Evolutionary conservation across 805 yeast genomes (phyloP), one percentile per base, ranked within the genome.

Genomic region (Torulaspora gathmanii): DNA sequence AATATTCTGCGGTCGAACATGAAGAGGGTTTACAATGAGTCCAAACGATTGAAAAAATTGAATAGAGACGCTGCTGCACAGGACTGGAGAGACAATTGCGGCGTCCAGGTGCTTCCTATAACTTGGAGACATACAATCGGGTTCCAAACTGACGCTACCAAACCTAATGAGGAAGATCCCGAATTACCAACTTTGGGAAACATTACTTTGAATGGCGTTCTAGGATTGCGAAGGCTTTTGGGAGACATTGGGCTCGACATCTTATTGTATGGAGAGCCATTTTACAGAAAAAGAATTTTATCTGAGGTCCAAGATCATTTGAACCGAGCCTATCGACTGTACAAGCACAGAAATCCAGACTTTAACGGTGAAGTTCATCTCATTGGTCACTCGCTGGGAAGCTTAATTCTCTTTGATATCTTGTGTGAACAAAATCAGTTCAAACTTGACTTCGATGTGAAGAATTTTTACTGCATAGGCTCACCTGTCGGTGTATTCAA

Each of bases 301-400:
- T 64, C 70, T 4, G 78, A 75, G 11, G 95, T 88, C 1, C 75
- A 77, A 5, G 51, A 56, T 3, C 83, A 84, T 50, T 71, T 88
- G 36, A 90, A 89, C 62, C 56, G 71, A 1, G 77, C 82, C 1
- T 85, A 79, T 61, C 64, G 70, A 4, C 63, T 74, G 27, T 91
- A 80, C 62, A 64, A 72, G 47, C 73, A 79, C 41, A 68, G 75
- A 38, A 80, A 90, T 52, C 95, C 95, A 0, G 65, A 72, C 15
- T 86, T 86, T 63, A 70, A 79, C n/a, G 96, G 96, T 0, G 78
- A 82, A 52, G 81, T 91, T 0, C 89, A 91, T 54, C 64, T 91
- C 1, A 69, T 89, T 47, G 98, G 96, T 1, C 99, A 91, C 63
- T 91, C 98, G 0, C 69, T 91, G 28, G 99, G 99, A 0, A 83